A percentile compares a stretch with the other conserved stretches of the same genome.
phyloP scores from a whole-genome alignment of 495 filamentous ascomycete genomes.

The Hypoxylon lenormandii region DNA sequence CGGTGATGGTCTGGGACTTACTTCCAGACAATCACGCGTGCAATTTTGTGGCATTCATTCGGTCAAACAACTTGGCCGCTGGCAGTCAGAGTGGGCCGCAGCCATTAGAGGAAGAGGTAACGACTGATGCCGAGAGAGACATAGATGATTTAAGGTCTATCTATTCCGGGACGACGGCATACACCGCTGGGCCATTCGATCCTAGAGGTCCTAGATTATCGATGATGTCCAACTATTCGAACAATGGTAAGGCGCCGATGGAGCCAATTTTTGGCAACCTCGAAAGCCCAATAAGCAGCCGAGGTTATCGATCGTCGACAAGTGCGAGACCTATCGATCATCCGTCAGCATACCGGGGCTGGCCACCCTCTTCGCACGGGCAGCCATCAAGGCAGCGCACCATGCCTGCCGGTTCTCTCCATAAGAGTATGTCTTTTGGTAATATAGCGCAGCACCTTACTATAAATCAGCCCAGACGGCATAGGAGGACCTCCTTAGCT shows the following conservation, averaged over 20 bases:
- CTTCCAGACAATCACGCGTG: constrained; percentile 64
- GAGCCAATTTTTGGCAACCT: constrained; percentile 25
- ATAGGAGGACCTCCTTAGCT: constrained; percentile 48
- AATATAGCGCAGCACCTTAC: constrained; percentile 41
- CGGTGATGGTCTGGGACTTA: constrained; percentile 66
- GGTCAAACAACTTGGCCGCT: constrained; percentile 59
- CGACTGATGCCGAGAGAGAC: constrained; percentile 31
- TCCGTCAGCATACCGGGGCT: constrained; percentile 10
- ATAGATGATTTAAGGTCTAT: constrained; percentile 47
- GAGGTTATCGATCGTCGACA: constrained; percentile 13
- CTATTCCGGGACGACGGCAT: constrained; percentile 47
- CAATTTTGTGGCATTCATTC: constrained; percentile 65
- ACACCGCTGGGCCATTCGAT: constrained; percentile 28
- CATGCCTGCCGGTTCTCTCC: constrained; percentile 23
- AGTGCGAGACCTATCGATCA: constrained; percentile 14
- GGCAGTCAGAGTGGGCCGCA: constrained; percentile 17
- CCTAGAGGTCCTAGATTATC: constrained; percentile 26
- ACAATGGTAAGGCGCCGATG: constrained; percentile 29
- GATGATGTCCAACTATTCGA: constrained; percentile 41
- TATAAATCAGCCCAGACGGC: constrained; percentile 50
- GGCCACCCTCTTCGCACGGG: constrained; percentile 8
- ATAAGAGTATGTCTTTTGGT: constrained; percentile 41
- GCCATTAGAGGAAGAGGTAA: constrained; percentile 33
- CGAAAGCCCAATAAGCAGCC: constrained; percentile 16
- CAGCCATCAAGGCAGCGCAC: constrained; percentile 28